Evolutionary conservation across 257 asterid species (phyloP), one percentile per base, ranked within the genome.

Genomic region (Primulina huaijiensis): DNA sequence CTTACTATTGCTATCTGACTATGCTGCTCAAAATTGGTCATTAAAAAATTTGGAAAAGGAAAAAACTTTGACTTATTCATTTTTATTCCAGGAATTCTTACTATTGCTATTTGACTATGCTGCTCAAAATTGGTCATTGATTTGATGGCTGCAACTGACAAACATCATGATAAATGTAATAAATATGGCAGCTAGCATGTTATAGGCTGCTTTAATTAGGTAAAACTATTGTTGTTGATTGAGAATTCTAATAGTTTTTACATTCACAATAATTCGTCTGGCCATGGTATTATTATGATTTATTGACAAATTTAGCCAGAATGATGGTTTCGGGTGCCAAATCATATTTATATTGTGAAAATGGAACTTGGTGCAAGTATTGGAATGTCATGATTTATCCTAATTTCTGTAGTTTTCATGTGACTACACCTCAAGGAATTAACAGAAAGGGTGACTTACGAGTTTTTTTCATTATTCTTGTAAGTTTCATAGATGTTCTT

Each of bases 341-440:
- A 17, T 55, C 66, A n/a, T 19, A 38, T 5, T 31, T 69, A 5
- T 21, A 33, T 67, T 6, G 52, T 57, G 30, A 56, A 33, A n/a
- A 20, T 3, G 16, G 20, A 23, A 53, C 23, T 9, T 20, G 7
- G 20, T 21, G 65, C 10, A 16, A 31, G 27, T 33, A 58, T 8
- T 8, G 10, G 60, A 46, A 20, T 70, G 63, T 33, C 40, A 12
- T 72, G 31, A 55, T 12, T 31, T 43, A 27, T 56, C 67, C 72
- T 53, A 17, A 72, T 25, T 8, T 55, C 69, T 25, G 60, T 56
- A 17, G 7, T 56, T 62, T 68, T 53, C 30, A 62, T 50, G 37
- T 20, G 63, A 64, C 64, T 17, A 53, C 16, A 2, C 64, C 30
- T 72, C 7, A 30, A 77, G 61, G 50, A 67, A 34, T 14, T 58